Evolutionary conservation across 768 basidiomycete species (phyloP).

Genomic region (Ramaria sp.): DNA sequence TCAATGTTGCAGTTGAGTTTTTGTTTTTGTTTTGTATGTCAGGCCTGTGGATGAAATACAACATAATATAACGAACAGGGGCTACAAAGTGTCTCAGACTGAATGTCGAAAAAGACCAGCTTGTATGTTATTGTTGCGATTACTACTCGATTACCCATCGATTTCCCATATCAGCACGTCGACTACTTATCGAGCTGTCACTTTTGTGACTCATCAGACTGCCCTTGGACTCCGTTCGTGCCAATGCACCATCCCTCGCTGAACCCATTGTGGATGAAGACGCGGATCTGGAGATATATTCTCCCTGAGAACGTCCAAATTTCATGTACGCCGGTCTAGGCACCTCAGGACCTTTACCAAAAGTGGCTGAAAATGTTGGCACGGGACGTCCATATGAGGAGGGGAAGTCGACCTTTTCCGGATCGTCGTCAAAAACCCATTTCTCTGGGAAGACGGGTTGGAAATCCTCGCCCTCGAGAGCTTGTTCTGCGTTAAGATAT

Average conservation of each 20-base stretch:
- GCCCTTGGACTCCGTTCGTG: not conserved
- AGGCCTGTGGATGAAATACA: not conserved
- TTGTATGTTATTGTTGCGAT: not conserved
- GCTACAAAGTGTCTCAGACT: not conserved
- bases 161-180: constrained; percentile 10
- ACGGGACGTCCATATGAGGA: constrained; percentile 34
- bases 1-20: not conserved
- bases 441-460: constrained; percentile 17
- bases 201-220: constrained; percentile 5
- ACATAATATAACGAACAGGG: not conserved
- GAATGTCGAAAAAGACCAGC: not conserved
- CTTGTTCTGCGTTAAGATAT: constrained; percentile 47
- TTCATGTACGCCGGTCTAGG: constrained; percentile 28
- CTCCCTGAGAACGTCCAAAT: constrained; percentile 14
- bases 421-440: constrained; percentile 21
- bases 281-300: not conserved
- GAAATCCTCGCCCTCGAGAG: constrained; percentile 35
- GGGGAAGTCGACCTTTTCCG: constrained; percentile 53
- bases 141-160: constrained; percentile 23
- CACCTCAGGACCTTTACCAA: constrained; percentile 24
- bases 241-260: not conserved
- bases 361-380: constrained; percentile 41
- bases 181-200: constrained; percentile 7
- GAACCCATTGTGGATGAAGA: not conserved
- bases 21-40: not conserved